Percentiles rank a stretch among this genome's conserved stretches.
These are phyloP conservation scores for Durusdinium trenchii DNA, from an alignment of 73 alveolate species.

Conservation along the genomic window DNA sequence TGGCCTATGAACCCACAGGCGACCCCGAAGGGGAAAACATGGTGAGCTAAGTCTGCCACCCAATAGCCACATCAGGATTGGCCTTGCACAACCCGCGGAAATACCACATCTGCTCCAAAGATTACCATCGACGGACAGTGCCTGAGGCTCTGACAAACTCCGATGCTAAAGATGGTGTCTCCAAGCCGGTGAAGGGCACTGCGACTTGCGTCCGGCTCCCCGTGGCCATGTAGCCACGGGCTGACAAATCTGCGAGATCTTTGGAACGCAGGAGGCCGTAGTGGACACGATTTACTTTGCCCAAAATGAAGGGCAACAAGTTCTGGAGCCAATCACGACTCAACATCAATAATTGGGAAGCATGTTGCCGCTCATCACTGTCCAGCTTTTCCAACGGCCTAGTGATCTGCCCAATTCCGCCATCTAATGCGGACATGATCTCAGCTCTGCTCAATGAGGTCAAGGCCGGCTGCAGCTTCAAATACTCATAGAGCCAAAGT, in stretches of 20 bases:
- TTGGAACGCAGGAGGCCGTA: conserved; percentile 78
- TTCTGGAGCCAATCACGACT: conserved; percentile 74
- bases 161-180: conserved; percentile 85
- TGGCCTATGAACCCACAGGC: background rate
- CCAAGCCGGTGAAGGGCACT: conserved; percentile 71
- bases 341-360: conserved; percentile 9
- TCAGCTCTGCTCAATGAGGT: background rate
- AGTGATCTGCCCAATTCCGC: background rate
- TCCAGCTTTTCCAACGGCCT: too few species aligned
- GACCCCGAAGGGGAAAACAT: background rate
- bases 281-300: conserved; percentile 83
- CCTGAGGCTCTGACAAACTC: conserved; percentile 10
- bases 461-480: background rate
- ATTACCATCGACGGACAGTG: background rate
- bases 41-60: conserved; percentile 9
- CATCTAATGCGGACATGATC: background rate
- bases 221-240: conserved; percentile 44
- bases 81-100: background rate
- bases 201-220: conserved; percentile 74
- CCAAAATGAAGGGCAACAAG: conserved; percentile 45
- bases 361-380: too few species aligned
- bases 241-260: conserved; percentile 20
- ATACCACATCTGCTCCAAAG: background rate
- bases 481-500: conserved; percentile 36
- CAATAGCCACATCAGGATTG: conserved; percentile 85